Evolutionary conservation across 768 basidiomycete genomes (phyloP).

Genomic region (Calocybe gangraenosa): DNA sequence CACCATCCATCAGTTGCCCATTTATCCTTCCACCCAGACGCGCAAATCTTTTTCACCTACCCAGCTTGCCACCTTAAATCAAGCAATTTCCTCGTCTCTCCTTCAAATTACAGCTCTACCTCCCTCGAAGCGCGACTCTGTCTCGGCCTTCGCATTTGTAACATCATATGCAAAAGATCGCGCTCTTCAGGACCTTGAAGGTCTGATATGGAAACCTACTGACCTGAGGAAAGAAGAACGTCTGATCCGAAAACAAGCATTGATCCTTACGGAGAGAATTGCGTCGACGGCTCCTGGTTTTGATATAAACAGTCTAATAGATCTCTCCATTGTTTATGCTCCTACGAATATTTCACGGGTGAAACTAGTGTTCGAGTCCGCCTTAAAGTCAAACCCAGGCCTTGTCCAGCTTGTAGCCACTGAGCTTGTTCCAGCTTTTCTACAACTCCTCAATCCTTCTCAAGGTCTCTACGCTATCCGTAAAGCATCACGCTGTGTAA

Average conservation of each 20-base stretch:
- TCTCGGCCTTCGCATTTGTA: constrained; percentile 45
- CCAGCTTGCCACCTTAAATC: constrained; percentile 45
- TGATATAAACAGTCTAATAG: constrained; percentile 53
- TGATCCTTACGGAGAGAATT: constrained; percentile 56
- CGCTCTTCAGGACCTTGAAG: constrained; percentile 48
- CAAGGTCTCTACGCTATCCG: constrained; percentile 61
- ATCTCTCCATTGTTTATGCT: constrained; percentile 58
- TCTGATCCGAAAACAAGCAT: constrained; percentile 40
- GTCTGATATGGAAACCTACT: constrained; percentile 52
- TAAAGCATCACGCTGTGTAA: constrained; percentile 56
- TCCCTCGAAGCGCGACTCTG: constrained; percentile 39
- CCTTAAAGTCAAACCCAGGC: constrained; percentile 28
- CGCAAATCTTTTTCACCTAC: constrained; percentile 48
- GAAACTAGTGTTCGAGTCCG: constrained; percentile 38
- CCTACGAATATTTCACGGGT: constrained; percentile 38
- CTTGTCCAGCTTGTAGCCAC: constrained; percentile 28
- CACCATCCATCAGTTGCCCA: constrained; percentile 31
- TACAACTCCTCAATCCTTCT: constrained; percentile 39
- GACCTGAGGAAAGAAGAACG: constrained; percentile 34
- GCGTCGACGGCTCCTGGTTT: constrained; percentile 34
- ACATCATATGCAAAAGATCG: constrained; percentile 54
- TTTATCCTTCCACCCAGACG: constrained; percentile 49
- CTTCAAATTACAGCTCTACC: constrained; percentile 44
- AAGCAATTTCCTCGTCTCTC: constrained; percentile 45
- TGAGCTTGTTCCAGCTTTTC: constrained; percentile 57